phyloP scores from a whole-genome alignment of 345 rosid genomes.

The Rubroshorea leprosula region DNA sequence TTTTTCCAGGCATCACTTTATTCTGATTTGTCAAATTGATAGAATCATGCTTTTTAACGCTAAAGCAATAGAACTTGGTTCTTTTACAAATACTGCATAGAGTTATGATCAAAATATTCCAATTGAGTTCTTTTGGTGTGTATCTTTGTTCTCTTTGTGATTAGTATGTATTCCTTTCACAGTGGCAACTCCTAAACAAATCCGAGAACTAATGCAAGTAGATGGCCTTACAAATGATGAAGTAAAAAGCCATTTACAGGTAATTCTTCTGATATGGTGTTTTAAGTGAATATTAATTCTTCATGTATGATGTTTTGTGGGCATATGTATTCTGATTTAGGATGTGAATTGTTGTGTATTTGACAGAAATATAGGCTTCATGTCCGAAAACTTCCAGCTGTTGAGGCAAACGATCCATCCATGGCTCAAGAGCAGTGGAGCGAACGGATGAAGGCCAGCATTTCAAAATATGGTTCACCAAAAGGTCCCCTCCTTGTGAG shows the following conservation, averaged over 20 bases:
- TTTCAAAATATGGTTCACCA: slow-evolving; percentile 52
- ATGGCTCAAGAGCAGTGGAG: slow-evolving; percentile 27
- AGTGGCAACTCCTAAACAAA: slow-evolving; percentile 85
- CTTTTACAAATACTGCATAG: not conserved
- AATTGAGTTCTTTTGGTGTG: not conserved
- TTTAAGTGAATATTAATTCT: not conserved
- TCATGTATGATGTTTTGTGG: too few relatives aligned
- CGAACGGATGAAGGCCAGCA: slow-evolving; percentile 32
- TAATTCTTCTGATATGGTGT: slow-evolving; percentile 19
- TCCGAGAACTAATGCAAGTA: slow-evolving; percentile 69
- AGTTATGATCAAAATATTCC: not conserved
- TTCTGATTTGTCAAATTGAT: not conserved
- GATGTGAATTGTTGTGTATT: slow-evolving; percentile 10
- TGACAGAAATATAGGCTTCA: slow-evolving; percentile 81
- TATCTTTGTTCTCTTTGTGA: not conserved
- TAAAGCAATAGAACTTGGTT: slow-evolving; percentile 13
- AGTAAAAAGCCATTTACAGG: slow-evolving; percentile 93
- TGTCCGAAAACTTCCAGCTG: slow-evolving; percentile 40
- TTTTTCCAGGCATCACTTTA: not conserved
- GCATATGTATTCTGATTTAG: too few relatives aligned
- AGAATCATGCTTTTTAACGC: slow-evolving; percentile 3
- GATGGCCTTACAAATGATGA: slow-evolving; percentile 90
- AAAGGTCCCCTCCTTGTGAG: slow-evolving; percentile 46
- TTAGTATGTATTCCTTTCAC: slow-evolving; percentile 15
- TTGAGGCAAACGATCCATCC: slow-evolving; percentile 24